Evolutionary conservation across 2,329 filamentous ascomycete genomes (phyloP), one percentile per base, ranked within the genome.

Genomic region (Tolypocladium ophioglossoides): DNA sequence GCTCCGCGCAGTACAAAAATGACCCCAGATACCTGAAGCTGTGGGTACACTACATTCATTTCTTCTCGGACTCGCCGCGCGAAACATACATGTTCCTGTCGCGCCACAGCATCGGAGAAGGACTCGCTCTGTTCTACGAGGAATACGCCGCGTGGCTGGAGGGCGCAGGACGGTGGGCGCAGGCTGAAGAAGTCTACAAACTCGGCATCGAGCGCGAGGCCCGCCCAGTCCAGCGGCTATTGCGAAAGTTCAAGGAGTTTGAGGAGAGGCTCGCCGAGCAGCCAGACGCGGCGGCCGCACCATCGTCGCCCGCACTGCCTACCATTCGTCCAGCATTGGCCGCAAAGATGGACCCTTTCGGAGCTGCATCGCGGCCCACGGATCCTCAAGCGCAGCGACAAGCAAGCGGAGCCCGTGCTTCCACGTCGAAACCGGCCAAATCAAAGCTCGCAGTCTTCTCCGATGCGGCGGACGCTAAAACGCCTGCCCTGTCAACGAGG

Each of bases 101-200:
- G 14, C 87, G 91, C 51, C 91, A 99, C 66, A 80, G 79, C 58
- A 89, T 99, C 56, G 94, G 92, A 57, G 91, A 96, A 64, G 77
- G 79, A 0, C 79, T 99, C 3, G 94, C 94, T 2, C 75, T 97
- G 4, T 99, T 91, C 70, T 99, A 99, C 70, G 94, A 99, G 68
- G 94, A 97, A 66, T 99, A 95, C 66, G 91, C 94, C 1, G 87
- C 84, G 1, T 97, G 91, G 89, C 76, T 99, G 8, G 94, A 99
- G 72, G 78, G 83, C 38, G 87, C 85, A 8, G 87, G 84, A 16
- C 79, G 92, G 59, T 96, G 90, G 87, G 80, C 78, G 24, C 94
- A 99, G 69, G 92, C 94, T 0, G 91, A 96, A 62, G 94, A 99
- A 69, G 88, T 99, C 1, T 97, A 95, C 68, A 85, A 86, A 62